Conservation (phyloP, 306 rosid species). For the Trifolium repens region DNA sequence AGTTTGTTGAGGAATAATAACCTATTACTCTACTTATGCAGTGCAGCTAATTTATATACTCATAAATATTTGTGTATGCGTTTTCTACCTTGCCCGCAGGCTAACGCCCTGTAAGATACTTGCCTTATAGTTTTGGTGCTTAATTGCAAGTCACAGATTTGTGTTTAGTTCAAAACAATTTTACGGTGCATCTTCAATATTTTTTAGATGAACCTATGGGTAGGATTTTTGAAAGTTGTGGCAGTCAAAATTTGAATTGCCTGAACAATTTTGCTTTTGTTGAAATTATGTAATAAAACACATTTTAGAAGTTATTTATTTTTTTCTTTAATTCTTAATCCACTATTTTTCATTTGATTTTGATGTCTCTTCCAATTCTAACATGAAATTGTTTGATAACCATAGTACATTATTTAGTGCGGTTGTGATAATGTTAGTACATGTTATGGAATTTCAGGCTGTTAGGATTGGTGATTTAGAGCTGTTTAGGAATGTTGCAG, state of each 20-base stretch:
- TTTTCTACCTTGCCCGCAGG: neutral
- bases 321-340: neutral
- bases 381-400: neutral
- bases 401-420: neutral
- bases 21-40: neutral
- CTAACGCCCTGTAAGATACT: neutral
- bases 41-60: neutral
- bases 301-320: neutral
- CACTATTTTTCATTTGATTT: neutral
- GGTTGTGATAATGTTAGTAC: constrained; percentile 9
- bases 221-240: neutral
- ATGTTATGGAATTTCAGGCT: constrained; percentile 67
- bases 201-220: neutral
- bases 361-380: neutral
- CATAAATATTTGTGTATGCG: neutral
- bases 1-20: neutral
- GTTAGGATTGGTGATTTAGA: constrained; percentile 97
- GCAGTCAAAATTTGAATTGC: neutral
- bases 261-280: neutral
- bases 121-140: neutral
- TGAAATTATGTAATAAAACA: neutral
- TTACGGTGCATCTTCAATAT: neutral
- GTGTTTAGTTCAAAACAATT: neutral
- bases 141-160: neutral
- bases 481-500: constrained; percentile 86